Evolutionary conservation across 257 asterid genomes (phyloP), one percentile per base, ranked within the genome.

Genomic region (Orobanche coerulescens): DNA sequence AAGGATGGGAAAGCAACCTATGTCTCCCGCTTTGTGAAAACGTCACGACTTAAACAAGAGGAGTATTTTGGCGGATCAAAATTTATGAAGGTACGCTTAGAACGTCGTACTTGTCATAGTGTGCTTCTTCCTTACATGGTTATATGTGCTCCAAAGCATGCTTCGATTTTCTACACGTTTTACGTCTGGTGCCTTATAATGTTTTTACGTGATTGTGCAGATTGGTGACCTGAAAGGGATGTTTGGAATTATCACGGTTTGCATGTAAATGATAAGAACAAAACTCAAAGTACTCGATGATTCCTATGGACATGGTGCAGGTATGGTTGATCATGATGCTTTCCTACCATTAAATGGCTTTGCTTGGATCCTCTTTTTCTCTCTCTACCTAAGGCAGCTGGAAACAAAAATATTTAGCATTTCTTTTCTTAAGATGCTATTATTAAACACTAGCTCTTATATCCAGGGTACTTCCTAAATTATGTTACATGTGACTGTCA

Each of bases 1-100:
- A 88, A 80, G 81, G 90, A 88, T 76, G 98, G 98, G 60, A 92
- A 92, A 78, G 94, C 97, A 70, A 78, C 94, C 14, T 92, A 81
- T 39, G 95, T 88, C 61, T 92, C 97, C 47, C 98, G 95, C 63
- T 92, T 78, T 70, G 95, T 92, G 75, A 86, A 73, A 82, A 92
- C 98, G 13, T 86, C 98, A 19, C 81, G 78, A 54, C 87, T 88
- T 63, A 84, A 84, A 67, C 98, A 92, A 78, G 98, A 92, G 75
- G 97, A 88, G 67, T 80, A 48, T 68, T 81, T 68, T 70, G 95
- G 95, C 1, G 88, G 88, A 66, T 63, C 95, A 40, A 92, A 88
- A 78, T 86, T 92, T 72, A 75, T 88, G 94, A 92, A 86, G 98
- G 98, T 84, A 46, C 18, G 58, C 19, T 6, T 66, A 16, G 23